These are phyloP conservation scores for Aspergillus homomorphus DNA, from an alignment of 495 filamentous ascomycete genomes.

Conservation along the genomic window DNA sequence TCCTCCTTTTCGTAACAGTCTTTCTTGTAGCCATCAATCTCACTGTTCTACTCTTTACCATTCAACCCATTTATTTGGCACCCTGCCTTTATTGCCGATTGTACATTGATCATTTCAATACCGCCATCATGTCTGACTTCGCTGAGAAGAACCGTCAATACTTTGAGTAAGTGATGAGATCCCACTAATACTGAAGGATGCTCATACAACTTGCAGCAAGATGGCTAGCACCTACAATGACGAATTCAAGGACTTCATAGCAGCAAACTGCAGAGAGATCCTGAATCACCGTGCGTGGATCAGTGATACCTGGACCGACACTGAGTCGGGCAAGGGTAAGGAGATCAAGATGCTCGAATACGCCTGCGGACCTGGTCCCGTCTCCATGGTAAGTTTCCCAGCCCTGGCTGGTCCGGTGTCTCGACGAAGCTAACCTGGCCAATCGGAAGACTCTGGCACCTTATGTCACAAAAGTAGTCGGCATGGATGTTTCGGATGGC, in stretches of 20 bases:
- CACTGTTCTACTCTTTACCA: neutral
- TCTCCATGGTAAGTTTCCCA: slow-evolving; percentile 48
- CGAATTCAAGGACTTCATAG: slow-evolving; percentile 37
- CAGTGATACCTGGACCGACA: slow-evolving; percentile 54
- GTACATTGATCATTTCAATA: slow-evolving; percentile 6
- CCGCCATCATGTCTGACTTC: slow-evolving; percentile 34
- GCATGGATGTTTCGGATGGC: slow-evolving; percentile 65
- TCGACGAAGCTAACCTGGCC: neutral
- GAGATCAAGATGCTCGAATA: slow-evolving; percentile 66
- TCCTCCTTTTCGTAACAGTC: neutral
- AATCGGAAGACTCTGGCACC: slow-evolving; percentile 51
- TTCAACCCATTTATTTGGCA: neutral
- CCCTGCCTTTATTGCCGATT: neutral
- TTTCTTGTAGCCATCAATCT: neutral
- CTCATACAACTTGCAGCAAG: slow-evolving; percentile 34
- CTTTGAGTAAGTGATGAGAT: slow-evolving; percentile 46
- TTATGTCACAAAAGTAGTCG: slow-evolving; percentile 57
- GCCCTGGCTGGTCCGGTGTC: neutral
- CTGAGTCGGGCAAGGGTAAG: slow-evolving; percentile 34
- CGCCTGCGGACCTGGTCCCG: slow-evolving; percentile 67
- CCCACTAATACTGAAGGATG: neutral
- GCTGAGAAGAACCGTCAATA: slow-evolving; percentile 51
- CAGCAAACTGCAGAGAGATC: slow-evolving; percentile 37
- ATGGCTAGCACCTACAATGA: slow-evolving; percentile 43
- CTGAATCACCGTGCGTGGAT: slow-evolving; percentile 56